Evolutionary conservation across 2,329 filamentous ascomycete genomes (phyloP), one percentile per base, ranked within the genome.

Genomic region (Aspergillus aculeatus): DNA sequence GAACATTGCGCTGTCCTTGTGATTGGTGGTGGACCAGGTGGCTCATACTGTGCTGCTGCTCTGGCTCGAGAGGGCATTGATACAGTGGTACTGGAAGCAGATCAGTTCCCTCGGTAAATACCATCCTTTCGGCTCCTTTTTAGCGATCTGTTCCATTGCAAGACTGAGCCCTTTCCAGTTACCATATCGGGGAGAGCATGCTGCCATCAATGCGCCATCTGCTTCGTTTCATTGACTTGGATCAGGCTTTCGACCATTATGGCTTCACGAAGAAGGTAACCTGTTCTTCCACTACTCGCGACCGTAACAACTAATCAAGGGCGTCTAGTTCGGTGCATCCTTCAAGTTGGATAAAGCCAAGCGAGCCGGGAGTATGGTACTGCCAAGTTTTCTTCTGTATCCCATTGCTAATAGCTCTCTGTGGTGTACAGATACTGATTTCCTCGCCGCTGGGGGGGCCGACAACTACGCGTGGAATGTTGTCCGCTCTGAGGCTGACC

Each of bases 21-120:
- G 6, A 63, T 81, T 1, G 80, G 80, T 5, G 79, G 77, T 23
- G 80, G 80, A 4, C 80, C 80, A 5, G 78, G 66, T 0, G 80
- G 81, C 2, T 82, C 81, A 0, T 82, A 80, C 56, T 61, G 78
- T 1, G 78, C 81, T 5, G 62, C 74, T 0, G 75, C 66, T 0
- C 66, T 83, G 5, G 79, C 80, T 1, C 75, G 79, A 0, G 80
- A 83, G 62, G 79, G 77, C 2, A 65, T 82, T 12, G 76, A 81
- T 51, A 66, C 69, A 11, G 78, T 82, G 3, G 47, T 82, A 0
- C 65, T 83, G 4, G 81, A 82, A 58, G 75, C 75, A 1, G 79
- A 82, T 9, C 73, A 67, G 21, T 78, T 78, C 52, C 78, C 77
- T 9, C 69, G 77, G 74, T 78, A 70, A 16, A 47, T 23, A 26